Percentiles rank a stretch among this genome's conserved stretches.
These are phyloP conservation scores for Phytophthora agathidicida DNA, from an alignment of 352 stramenopile genomes.

Conservation along the genomic window DNA sequence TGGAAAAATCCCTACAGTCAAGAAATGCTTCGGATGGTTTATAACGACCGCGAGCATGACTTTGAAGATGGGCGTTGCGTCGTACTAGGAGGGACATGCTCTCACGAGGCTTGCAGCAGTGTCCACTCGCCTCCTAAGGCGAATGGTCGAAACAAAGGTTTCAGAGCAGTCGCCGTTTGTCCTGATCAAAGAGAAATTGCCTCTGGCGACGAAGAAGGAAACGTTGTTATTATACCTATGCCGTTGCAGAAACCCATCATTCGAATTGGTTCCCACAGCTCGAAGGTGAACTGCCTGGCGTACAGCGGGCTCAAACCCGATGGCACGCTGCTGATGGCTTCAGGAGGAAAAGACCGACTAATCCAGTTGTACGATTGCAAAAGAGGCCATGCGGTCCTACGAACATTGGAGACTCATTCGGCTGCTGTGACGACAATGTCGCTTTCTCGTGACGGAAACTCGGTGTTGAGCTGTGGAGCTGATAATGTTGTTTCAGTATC, in stretches of 20 bases:
- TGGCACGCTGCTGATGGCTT: slow-evolving; percentile 56
- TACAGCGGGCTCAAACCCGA: slow-evolving; percentile 38
- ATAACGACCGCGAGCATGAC: slow-evolving; percentile 51
- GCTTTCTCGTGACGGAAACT: slow-evolving; percentile 76
- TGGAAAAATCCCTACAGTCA: slow-evolving; percentile 79
- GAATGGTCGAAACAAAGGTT: slow-evolving; percentile 43
- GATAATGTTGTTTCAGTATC: slow-evolving; percentile 82
- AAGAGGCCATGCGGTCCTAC: slow-evolving; percentile 35
- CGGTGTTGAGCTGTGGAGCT: slow-evolving; percentile 65
- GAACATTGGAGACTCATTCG: slow-evolving; percentile 83
- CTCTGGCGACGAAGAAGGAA: slow-evolving; percentile 73
- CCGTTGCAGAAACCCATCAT: slow-evolving; percentile 32
- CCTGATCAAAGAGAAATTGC: slow-evolving; percentile 68
- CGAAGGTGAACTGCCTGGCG: slow-evolving; percentile 76
- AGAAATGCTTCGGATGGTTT: slow-evolving; percentile 75
- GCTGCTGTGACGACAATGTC: slow-evolving; percentile 63
- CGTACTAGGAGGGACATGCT: slow-evolving; percentile 68
- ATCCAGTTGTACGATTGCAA: slow-evolving; percentile 83
- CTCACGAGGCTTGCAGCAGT: slow-evolving; percentile 39
- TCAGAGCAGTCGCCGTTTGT: slow-evolving; percentile 55
- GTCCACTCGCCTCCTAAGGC: slow-evolving; percentile 52
- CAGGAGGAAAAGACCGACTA: slow-evolving; percentile 78
- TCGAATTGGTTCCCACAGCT: slow-evolving; percentile 64
- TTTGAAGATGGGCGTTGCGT: slow-evolving; percentile 50
- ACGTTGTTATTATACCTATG: slow-evolving; percentile 61